Percentiles rank a stretch among this genome's conserved stretches.
Conservation (phyloP, 352 stramenopile genomes). For the Globisporangium perplexum region DNA sequence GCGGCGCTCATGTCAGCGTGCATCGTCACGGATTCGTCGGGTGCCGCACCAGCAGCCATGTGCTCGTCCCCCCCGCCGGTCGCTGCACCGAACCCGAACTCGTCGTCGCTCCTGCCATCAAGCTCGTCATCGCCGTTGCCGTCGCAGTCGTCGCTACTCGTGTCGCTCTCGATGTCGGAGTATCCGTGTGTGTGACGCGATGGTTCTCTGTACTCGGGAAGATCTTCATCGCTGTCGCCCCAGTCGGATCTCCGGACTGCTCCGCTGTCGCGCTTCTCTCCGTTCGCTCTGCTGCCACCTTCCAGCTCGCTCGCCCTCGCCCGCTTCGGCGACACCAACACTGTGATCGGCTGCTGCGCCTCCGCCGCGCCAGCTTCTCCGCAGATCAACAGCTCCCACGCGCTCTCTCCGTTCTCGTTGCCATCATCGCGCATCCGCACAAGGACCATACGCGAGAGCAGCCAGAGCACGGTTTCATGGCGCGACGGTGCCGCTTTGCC, state of each 20-base stretch:
- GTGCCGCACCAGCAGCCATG: background rate
- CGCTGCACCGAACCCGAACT: background rate
- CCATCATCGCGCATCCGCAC: background rate
- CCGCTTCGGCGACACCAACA: background rate
- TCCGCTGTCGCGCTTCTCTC: background rate
- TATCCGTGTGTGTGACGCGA: background rate
- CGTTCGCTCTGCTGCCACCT: background rate
- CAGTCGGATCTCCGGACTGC: background rate
- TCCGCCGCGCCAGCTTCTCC: conserved; percentile 8
- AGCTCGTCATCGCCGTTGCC: background rate
- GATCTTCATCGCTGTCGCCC: conserved; percentile 3
- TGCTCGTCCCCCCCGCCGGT: background rate
- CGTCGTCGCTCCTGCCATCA: background rate
- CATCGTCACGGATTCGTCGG: too few relatives aligned
- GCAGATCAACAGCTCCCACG: conserved; percentile 14
- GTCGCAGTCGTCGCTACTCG: background rate
- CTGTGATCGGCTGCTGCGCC: background rate
- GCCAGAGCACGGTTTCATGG: conserved; percentile 46
- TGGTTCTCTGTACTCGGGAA: background rate
- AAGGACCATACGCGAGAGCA: conserved; percentile 49
- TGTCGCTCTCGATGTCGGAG: background rate
- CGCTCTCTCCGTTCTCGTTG: background rate
- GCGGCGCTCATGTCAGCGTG: too few relatives aligned
- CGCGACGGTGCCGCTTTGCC: conserved; percentile 25
- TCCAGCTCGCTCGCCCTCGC: too few relatives aligned